Evolutionary conservation across 2,329 filamentous ascomycete species (phyloP).

Genomic region (Aspergillus aculeatus): DNA sequence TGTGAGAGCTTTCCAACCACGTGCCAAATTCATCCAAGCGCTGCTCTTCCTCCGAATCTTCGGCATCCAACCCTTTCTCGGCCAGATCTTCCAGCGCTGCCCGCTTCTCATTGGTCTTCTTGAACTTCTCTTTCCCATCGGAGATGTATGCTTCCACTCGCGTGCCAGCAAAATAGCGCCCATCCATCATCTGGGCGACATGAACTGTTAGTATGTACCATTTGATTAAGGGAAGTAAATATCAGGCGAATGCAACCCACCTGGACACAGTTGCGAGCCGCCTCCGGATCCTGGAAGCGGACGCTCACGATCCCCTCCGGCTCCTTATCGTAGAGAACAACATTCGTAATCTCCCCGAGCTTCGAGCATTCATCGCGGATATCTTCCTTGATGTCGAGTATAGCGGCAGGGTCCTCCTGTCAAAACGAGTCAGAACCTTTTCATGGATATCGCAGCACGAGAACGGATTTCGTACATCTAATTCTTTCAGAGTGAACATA

Average conservation of each 20-base stretch:
- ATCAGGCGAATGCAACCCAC: slow-evolving; percentile 31
- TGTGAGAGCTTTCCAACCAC: slow-evolving; percentile 42
- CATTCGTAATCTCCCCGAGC: slow-evolving; percentile 83
- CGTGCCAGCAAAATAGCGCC: slow-evolving; percentile 73
- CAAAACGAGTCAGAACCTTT: slow-evolving; percentile 18
- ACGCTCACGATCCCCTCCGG: slow-evolving; percentile 80
- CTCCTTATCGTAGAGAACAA: slow-evolving; percentile 86
- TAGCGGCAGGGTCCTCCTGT: slow-evolving; percentile 71
- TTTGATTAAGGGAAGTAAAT: background rate
- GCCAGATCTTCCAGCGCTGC: slow-evolving; percentile 47
- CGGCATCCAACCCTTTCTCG: slow-evolving; percentile 44
- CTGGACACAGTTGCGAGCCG: slow-evolving; percentile 68
- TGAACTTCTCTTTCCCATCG: slow-evolving; percentile 70
- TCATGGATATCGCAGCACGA: background rate
- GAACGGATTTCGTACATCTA: slow-evolving; percentile 53
- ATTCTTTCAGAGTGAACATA: slow-evolving; percentile 85
- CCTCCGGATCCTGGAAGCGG: slow-evolving; percentile 69
- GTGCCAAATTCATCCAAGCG: slow-evolving; percentile 51
- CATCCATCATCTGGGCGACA: slow-evolving; percentile 63
- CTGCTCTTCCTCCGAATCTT: slow-evolving; percentile 46
- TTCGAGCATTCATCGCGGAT: slow-evolving; percentile 87
- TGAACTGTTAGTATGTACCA: slow-evolving; percentile 8
- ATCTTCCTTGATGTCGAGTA: slow-evolving; percentile 92
- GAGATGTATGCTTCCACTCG: slow-evolving; percentile 70
- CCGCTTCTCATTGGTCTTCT: slow-evolving; percentile 58